A percentile compares a stretch with the other conserved stretches of the same genome.
Evolutionary conservation across 345 rosid genomes (phyloP).

Genomic region (Brassica juncea): DNA sequence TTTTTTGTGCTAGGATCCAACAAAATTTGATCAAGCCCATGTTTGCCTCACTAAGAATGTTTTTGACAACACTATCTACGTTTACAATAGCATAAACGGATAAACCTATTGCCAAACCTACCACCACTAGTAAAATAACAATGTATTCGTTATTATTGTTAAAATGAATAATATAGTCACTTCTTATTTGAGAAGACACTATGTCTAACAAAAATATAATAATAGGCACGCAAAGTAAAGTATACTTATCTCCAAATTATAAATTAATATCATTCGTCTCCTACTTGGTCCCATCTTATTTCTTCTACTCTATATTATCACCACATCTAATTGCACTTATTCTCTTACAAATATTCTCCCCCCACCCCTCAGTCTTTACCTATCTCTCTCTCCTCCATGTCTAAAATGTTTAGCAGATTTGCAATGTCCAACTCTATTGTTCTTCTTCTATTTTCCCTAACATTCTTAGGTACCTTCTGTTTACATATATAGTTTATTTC

Average conservation of each 20-base stretch:
- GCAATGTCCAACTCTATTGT: constrained; percentile 34
- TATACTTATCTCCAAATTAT: constrained; percentile 41
- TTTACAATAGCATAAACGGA: constrained; percentile 16
- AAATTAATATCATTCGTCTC: constrained; percentile 14
- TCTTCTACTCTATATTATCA: constrained; percentile 35
- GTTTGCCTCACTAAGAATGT: constrained; percentile 37
- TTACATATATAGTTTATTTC: not conserved
- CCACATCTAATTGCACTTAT: constrained; percentile 21
- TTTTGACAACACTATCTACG: constrained; percentile 24
- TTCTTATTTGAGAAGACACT: constrained; percentile 22
- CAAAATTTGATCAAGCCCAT: constrained; percentile 25
- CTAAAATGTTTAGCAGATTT: constrained; percentile 35
- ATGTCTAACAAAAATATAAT: constrained; percentile 6
- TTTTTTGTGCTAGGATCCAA: constrained; percentile 20
- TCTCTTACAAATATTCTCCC: constrained; percentile 33
- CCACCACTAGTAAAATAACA: constrained; percentile 11
- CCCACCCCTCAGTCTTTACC: not conserved
- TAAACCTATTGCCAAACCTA: constrained; percentile 34
- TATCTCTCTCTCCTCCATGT: constrained; percentile 30
- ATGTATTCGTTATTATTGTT: not conserved
- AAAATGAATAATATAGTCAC: constrained; percentile 14
- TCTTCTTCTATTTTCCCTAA: constrained; percentile 45
- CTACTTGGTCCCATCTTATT: constrained; percentile 25
- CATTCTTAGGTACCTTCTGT: constrained; percentile 50
- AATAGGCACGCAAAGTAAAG: constrained; percentile 59